phyloP scores from a whole-genome alignment of 2,329 filamentous ascomycete species.

The Neocatenulostroma microsporum region DNA sequence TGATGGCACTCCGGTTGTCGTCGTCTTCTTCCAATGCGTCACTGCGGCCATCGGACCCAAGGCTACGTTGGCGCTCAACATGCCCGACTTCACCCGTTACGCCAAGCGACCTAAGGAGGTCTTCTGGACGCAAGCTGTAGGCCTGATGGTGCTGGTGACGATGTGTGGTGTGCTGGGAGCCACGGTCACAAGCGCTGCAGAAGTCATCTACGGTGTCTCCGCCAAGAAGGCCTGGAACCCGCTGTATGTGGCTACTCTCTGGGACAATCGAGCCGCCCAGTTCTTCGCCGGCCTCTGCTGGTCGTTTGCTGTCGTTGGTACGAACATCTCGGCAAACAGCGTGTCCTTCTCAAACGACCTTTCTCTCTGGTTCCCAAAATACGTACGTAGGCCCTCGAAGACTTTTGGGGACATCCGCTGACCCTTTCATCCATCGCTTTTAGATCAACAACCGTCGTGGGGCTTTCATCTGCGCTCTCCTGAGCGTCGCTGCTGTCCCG shows the following conservation, averaged over 20 bases:
- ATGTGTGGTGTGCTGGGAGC: slow-evolving; percentile 46
- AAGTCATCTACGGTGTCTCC: slow-evolving; percentile 35
- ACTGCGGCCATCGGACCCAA: too few species aligned
- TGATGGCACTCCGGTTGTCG: slow-evolving; percentile 5
- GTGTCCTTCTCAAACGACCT: slow-evolving; percentile 36
- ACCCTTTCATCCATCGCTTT: too few species aligned
- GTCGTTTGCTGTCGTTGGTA: slow-evolving; percentile 9
- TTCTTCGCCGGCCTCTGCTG: slow-evolving; percentile 34
- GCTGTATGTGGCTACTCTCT: slow-evolving; percentile 33
- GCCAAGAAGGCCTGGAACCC: slow-evolving; percentile 40
- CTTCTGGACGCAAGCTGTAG: slow-evolving; percentile 36
- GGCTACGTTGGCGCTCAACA: slow-evolving; percentile 44
- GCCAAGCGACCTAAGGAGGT: slow-evolving; percentile 27
- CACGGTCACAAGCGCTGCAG: slow-evolving; percentile 47
- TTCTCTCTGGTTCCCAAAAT: slow-evolving; percentile 34
- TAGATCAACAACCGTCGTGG: slow-evolving; percentile 31
- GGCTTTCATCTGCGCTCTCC: slow-evolving; percentile 32
- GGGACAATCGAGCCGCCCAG: slow-evolving; percentile 31
- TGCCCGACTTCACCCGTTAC: slow-evolving; percentile 22
- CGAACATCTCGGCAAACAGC: slow-evolving; percentile 32
- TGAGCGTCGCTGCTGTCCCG: slow-evolving; percentile 31
- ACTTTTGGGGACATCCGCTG: too few species aligned
- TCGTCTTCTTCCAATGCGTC: neutral
- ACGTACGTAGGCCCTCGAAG: too few species aligned
- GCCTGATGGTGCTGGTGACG: slow-evolving; percentile 41